Evolutionary conservation across 345 rosid genomes (phyloP).

Genomic region (Clausena lansium): DNA sequence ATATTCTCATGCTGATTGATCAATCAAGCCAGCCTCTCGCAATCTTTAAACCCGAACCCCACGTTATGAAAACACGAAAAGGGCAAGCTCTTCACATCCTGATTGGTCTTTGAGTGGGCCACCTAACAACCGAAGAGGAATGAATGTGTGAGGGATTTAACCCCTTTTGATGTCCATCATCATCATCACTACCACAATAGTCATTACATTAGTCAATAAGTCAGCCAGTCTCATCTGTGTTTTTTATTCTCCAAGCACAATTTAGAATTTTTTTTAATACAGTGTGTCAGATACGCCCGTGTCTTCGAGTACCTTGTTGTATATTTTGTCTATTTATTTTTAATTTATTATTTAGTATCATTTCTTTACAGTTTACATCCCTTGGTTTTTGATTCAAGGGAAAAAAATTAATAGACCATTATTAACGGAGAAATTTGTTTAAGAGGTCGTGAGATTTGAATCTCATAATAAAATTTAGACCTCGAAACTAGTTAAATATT

Average conservation of each 20-base stretch:
- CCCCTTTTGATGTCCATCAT: neutral
- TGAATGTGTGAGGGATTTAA: constrained; percentile 2
- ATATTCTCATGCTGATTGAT: neutral
- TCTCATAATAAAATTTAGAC: no score
- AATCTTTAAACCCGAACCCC: constrained; percentile 2
- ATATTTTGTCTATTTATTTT: neutral
- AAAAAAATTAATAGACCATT: no score
- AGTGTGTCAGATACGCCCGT: neutral
- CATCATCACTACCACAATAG: neutral
- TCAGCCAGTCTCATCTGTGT: neutral
- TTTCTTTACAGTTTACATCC: neutral
- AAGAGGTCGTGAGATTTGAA: no score
- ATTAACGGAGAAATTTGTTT: no score
- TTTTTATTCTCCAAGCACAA: no score
- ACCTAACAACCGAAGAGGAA: neutral
- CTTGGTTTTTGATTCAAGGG: neutral
- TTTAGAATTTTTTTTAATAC: neutral
- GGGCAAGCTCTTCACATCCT: neutral
- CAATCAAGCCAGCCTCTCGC: neutral
- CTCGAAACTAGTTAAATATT: no score
- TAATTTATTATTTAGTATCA: neutral
- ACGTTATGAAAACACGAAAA: constrained; percentile 8
- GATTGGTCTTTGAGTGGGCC: constrained; percentile 17
- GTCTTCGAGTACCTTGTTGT: neutral
- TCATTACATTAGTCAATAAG: neutral